phyloP scores from a whole-genome alignment of 2,329 filamentous ascomycete species.

The Epichloe baconii region DNA sequence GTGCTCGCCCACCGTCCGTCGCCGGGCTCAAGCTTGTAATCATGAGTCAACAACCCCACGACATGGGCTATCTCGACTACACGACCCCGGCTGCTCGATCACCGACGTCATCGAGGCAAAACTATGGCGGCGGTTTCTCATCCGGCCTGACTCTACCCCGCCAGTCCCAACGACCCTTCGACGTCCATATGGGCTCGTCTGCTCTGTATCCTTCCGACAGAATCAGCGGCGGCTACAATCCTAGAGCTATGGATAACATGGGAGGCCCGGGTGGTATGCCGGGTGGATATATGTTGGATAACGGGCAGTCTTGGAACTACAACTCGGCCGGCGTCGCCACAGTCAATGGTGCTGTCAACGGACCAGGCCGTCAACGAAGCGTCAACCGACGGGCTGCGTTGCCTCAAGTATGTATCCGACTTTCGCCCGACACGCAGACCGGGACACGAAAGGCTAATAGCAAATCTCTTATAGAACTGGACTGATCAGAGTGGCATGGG shows the following conservation, averaged over 20 bases:
- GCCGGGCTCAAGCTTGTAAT: constrained; percentile 10
- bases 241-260: constrained; percentile 44
- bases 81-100: constrained; percentile 44
- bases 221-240: constrained; percentile 43
- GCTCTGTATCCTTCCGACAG: constrained; percentile 61
- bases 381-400: constrained; percentile 48
- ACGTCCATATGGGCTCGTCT: constrained; percentile 49
- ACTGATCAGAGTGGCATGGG: constrained; percentile 33
- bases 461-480: constrained; percentile 28
- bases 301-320: constrained; percentile 72
- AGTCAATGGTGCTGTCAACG: constrained; percentile 51
- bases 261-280: constrained; percentile 26
- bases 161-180: constrained; percentile 61
- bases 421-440: not conserved
- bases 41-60: constrained; percentile 39
- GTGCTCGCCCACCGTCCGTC: constrained; percentile 12
- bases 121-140: constrained; percentile 40
- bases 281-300: constrained; percentile 43
- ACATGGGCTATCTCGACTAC: constrained; percentile 62
- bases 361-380: constrained; percentile 42
- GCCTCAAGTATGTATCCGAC: constrained; percentile 51
- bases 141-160: constrained; percentile 29
- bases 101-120: constrained; percentile 56
- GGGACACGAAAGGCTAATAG: not conserved
- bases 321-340: constrained; percentile 51